Conservation (phyloP, 495 filamentous ascomycete species). For the Penicillium flavigenum region DNA sequence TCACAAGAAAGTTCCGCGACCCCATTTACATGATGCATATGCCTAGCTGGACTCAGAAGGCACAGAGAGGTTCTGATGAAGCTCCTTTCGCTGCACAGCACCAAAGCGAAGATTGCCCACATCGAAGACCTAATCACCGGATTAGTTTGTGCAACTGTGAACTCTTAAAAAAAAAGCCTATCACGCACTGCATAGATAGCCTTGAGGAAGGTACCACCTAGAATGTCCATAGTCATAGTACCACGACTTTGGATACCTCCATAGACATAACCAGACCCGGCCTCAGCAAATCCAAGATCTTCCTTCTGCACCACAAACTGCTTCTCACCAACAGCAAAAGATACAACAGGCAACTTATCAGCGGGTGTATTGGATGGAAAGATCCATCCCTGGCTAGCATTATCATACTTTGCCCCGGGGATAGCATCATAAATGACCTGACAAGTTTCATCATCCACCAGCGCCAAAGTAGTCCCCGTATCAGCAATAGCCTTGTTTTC, state of each 20-base stretch:
- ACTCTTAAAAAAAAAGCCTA: not conserved
- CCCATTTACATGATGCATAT: not conserved
- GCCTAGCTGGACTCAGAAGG: constrained; percentile 15
- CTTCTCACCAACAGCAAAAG: constrained; percentile 64
- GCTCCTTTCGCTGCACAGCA: constrained; percentile 62
- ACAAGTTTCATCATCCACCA: constrained; percentile 65
- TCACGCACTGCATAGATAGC: constrained; percentile 68
- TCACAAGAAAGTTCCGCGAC: not conserved
- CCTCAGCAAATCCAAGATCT: constrained; percentile 64
- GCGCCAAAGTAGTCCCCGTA: constrained; percentile 72
- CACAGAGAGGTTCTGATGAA: constrained; percentile 47
- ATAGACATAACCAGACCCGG: constrained; percentile 60
- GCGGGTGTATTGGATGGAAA: constrained; percentile 58
- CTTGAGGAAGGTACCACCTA: constrained; percentile 74
- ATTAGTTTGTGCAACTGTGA: not conserved
- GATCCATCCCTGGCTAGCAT: constrained; percentile 63
- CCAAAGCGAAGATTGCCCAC: constrained; percentile 71
- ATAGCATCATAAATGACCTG: constrained; percentile 70
- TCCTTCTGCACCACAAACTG: constrained; percentile 71
- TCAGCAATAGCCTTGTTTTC: constrained; percentile 78
- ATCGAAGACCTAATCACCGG: constrained; percentile 59
- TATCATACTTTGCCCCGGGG: constrained; percentile 64
- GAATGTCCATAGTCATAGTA: constrained; percentile 64
- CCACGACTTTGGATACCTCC: constrained; percentile 77
- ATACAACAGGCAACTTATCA: constrained; percentile 63